Conservation (phyloP, 23 red algal species). For the Gracilaria domingensis region DNA sequence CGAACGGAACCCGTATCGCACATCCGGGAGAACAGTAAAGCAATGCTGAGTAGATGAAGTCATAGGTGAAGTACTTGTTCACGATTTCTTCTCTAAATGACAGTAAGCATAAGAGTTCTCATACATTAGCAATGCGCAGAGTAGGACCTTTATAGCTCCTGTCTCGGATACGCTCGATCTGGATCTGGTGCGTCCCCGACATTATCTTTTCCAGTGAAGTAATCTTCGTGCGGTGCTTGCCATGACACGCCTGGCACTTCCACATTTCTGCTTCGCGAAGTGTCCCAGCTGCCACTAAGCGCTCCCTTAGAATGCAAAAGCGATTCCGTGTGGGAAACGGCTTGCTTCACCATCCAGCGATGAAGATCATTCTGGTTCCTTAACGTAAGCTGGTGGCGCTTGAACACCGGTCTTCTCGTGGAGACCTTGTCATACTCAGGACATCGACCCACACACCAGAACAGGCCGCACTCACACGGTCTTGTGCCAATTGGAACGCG, state of each 20-base stretch:
- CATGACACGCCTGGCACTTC: not conserved
- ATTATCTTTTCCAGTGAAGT: not conserved
- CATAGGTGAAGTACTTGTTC: no score
- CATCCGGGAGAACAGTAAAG: no score
- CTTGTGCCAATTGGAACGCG: not conserved
- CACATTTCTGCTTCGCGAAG: not conserved
- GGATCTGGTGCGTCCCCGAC: not conserved
- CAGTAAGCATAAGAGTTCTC: no score
- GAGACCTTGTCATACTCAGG: not conserved
- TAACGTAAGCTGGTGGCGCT: slow-evolving; percentile 29
- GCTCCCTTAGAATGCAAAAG: not conserved
- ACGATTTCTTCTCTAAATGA: no score
- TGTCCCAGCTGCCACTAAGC: not conserved
- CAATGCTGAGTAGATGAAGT: no score
- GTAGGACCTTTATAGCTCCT: not conserved
- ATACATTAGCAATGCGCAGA: no score
- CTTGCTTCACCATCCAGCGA: slow-evolving; percentile 34
- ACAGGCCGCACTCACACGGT: slow-evolving; percentile 19
- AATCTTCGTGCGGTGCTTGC: not conserved
- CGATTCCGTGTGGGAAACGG: not conserved
- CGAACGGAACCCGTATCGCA: no score
- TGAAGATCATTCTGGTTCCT: slow-evolving; percentile 18
- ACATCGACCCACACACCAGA: slow-evolving; percentile 30
- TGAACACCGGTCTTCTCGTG: slow-evolving; percentile 41
- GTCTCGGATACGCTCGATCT: not conserved